Percentiles rank a stretch among this genome's conserved stretches.
These are phyloP conservation scores for Rhodamnia argentea DNA, from an alignment of 345 rosid species.

Conservation along the genomic window DNA sequence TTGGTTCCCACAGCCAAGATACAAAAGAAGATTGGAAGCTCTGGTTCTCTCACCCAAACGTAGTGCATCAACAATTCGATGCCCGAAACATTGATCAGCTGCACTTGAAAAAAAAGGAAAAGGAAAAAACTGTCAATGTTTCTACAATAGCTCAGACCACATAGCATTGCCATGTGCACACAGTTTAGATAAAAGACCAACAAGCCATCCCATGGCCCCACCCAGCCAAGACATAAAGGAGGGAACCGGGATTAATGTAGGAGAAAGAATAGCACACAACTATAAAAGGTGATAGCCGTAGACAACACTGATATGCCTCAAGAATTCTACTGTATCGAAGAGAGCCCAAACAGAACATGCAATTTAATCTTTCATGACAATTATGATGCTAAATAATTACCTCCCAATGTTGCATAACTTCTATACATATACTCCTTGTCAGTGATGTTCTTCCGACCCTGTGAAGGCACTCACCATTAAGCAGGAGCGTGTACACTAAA, in stretches of 20 bases:
- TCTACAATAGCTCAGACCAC: background rate
- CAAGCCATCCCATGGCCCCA: background rate
- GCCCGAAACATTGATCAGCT: constrained; percentile 14
- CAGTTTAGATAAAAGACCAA: background rate
- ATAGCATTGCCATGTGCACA: background rate
- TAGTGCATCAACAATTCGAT: constrained; percentile 63
- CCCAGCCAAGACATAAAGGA: background rate
- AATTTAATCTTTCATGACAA: background rate
- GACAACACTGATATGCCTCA: background rate
- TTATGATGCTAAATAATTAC: constrained; percentile 13
- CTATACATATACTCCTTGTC: constrained; percentile 11
- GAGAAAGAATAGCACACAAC: background rate
- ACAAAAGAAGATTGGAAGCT: constrained; percentile 54
- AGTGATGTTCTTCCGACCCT: constrained; percentile 28
- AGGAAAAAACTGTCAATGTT: background rate
- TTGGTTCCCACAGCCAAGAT: constrained; percentile 19
- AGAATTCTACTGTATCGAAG: background rate
- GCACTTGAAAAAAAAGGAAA: constrained; percentile 11
- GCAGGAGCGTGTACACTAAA: background rate
- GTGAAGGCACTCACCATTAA: background rate
- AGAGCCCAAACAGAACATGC: background rate
- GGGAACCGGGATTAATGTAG: background rate
- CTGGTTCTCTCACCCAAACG: constrained; percentile 40
- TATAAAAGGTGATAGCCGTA: background rate
- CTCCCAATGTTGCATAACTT: constrained; percentile 26